Conservation (phyloP, 2,329 filamentous ascomycete genomes). For the Teratosphaeria gauchensis region DNA sequence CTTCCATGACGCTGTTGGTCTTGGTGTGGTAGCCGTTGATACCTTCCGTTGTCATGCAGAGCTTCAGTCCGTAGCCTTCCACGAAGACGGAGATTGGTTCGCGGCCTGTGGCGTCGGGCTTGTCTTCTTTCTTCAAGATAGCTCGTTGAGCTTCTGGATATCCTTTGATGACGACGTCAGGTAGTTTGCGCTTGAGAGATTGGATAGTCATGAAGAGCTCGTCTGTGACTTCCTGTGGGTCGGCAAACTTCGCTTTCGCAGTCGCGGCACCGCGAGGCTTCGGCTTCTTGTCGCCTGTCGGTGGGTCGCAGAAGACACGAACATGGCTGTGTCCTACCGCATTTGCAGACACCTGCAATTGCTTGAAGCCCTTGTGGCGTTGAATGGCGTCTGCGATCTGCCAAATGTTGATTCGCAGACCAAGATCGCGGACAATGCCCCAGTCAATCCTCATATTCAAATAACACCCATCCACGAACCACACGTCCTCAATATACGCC, state of each 20-base stretch:
- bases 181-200: slow-evolving; percentile 71
- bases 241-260: slow-evolving; percentile 28
- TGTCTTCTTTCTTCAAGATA: slow-evolving; percentile 73
- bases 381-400: slow-evolving; percentile 72
- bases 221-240: slow-evolving; percentile 37
- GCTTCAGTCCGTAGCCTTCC: slow-evolving; percentile 82
- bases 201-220: slow-evolving; percentile 72
- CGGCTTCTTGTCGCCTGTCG: slow-evolving; percentile 30
- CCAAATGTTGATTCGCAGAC: slow-evolving; percentile 63
- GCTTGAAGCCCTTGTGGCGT: slow-evolving; percentile 73
- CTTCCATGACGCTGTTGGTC: slow-evolving; percentile 87
- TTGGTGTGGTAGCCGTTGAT: slow-evolving; percentile 66
- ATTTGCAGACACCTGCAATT: slow-evolving; percentile 19
- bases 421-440: slow-evolving; percentile 66
- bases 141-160: slow-evolving; percentile 78
- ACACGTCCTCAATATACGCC: slow-evolving; percentile 75
- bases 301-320: slow-evolving; percentile 59
- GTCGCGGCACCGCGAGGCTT: slow-evolving; percentile 21
- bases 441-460: slow-evolving; percentile 76
- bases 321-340: slow-evolving; percentile 38
- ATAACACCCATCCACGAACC: slow-evolving; percentile 66
- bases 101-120: slow-evolving; percentile 54
- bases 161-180: slow-evolving; percentile 76
- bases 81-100: slow-evolving; percentile 55
- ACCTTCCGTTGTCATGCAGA: slow-evolving; percentile 89